Conservation (phyloP, 2,329 filamentous ascomycete species). For the Curvularia sp. region DNA sequence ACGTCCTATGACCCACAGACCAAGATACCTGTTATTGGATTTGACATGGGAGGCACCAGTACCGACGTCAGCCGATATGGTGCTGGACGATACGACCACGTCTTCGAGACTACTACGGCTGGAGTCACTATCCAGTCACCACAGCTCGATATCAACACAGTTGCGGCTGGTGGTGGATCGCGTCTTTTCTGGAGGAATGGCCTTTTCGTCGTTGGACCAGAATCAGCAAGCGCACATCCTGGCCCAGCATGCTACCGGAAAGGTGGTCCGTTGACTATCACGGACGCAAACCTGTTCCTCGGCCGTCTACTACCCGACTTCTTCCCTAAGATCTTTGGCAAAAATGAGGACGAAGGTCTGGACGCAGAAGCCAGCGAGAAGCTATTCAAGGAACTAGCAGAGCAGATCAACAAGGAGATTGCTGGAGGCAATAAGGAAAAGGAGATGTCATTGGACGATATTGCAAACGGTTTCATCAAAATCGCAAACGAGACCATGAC, state of each 20-base stretch:
- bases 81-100: constrained; percentile 85
- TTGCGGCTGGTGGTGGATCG: constrained; percentile 87
- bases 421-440: constrained; percentile 64
- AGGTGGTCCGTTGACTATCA: constrained; percentile 88
- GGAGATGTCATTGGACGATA: constrained; percentile 78
- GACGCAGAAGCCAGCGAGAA: constrained; percentile 77
- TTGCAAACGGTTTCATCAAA: constrained; percentile 87
- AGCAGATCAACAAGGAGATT: constrained; percentile 78
- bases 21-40: constrained; percentile 86
- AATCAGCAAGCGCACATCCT: constrained; percentile 86
- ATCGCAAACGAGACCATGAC: constrained; percentile 94
- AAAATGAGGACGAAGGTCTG: constrained; percentile 81
- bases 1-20: constrained; percentile 87
- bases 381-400: constrained; percentile 76
- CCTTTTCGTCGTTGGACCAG: constrained; percentile 87
- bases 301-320: constrained; percentile 86
- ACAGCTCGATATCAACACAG: constrained; percentile 93
- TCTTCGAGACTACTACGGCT: constrained; percentile 91
- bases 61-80: constrained; percentile 91
- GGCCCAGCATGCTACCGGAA: constrained; percentile 92
- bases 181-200: constrained; percentile 87
- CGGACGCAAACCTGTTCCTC: constrained; percentile 87
- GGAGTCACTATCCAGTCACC: constrained; percentile 94
- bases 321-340: constrained; percentile 94
- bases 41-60: constrained; percentile 94